These are phyloP conservation scores for Fusarium mundagurra DNA, from an alignment of 2,329 filamentous ascomycete species.

Conservation along the genomic window DNA sequence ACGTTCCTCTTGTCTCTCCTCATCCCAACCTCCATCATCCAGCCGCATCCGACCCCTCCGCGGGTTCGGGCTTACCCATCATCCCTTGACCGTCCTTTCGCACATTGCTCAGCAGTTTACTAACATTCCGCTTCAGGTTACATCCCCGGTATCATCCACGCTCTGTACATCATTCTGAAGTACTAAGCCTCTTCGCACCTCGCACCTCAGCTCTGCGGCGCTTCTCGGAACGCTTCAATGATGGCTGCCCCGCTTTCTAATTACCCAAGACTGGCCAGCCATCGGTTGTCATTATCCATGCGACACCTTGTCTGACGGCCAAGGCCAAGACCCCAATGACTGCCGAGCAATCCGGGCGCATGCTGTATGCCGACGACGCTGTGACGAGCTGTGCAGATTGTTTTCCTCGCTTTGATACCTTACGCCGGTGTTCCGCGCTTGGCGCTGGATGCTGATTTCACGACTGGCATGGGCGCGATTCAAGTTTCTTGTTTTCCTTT, in stretches of 20 bases:
- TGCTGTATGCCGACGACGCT: constrained; percentile 1
- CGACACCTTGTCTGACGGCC: constrained; percentile 21
- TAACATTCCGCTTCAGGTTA: constrained; percentile 52
- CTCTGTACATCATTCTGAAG: constrained; percentile 92
- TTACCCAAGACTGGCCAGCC: constrained; percentile 12
- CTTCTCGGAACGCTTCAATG: constrained; percentile 17
- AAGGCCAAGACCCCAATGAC: constrained; percentile 36
- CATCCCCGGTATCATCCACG: constrained; percentile 89
- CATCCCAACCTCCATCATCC: not conserved
- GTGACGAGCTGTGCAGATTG: constrained; percentile 23
- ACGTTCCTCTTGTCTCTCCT: constrained; percentile 39
- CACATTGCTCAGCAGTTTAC: constrained; percentile 14
- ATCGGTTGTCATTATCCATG: constrained; percentile 20
- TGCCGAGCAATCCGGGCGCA: constrained; percentile 30
- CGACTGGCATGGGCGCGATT: constrained; percentile 28
- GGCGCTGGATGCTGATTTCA: constrained; percentile 33
- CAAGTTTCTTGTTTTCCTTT: constrained; percentile 30
- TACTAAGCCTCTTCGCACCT: constrained; percentile 64
- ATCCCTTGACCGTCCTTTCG: not conserved
- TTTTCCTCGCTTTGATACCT: constrained; percentile 32
- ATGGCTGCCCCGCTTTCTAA: constrained; percentile 26
- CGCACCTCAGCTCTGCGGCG: constrained; percentile 18
- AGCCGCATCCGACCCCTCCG: constrained; percentile 54
- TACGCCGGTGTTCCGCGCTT: constrained; percentile 27
- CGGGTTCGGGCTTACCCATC: constrained; percentile 3